Evolutionary conservation across 2,329 filamentous ascomycete genomes (phyloP), one percentile per base, ranked within the genome.

Genomic region (Pyricularia sp.): DNA sequence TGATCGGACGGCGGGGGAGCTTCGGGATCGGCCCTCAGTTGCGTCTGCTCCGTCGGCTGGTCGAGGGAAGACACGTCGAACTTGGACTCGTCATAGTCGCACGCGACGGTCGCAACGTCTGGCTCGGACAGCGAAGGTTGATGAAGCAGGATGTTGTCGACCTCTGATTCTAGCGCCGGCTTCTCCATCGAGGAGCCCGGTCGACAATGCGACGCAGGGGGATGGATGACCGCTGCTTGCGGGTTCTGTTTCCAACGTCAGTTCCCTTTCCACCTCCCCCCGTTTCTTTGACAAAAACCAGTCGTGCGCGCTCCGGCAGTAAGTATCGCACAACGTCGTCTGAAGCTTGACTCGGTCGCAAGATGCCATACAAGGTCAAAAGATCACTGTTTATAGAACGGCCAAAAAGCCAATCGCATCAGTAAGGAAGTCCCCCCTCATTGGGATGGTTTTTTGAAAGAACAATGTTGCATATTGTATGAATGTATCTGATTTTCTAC

Each of bases 71-170:
- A 72, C 67, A 69, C 20, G 42, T 69, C 68, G 65, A 71, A 69
- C 67, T 28, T 66, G 36, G 59, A 66, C 17, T 65, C 36, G 14
- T 66, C 71, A 69, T 84, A 84, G 73, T 83, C 83, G 2, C 81
- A 76, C 9, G 78, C 77, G 3, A 77, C 74, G 69, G 83, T 82
- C 71, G 81, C 79, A 2, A 73, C 77, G 68, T 85, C 82, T 10
- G 79, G 78, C 23, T 78, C 77, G 3, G 83, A 81, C 7, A 82
- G 83, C 12, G 83, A 81, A 71, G 84, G 85, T 55, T 79, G 76
- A 64, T 77, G 77, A 71, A 79, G 79, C 26, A 75, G 70, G 58
- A 81, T 75, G 65, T 75, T 75, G 67, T 78, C 78, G 68, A 76
- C 73, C 69, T 79, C 78, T n/a, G 78, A 76, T 11, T 73, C 71